Evolutionary conservation across 2,329 filamentous ascomycete genomes (phyloP), one percentile per base, ranked within the genome.

Genomic region (Fonsecaea multimorphosa): DNA sequence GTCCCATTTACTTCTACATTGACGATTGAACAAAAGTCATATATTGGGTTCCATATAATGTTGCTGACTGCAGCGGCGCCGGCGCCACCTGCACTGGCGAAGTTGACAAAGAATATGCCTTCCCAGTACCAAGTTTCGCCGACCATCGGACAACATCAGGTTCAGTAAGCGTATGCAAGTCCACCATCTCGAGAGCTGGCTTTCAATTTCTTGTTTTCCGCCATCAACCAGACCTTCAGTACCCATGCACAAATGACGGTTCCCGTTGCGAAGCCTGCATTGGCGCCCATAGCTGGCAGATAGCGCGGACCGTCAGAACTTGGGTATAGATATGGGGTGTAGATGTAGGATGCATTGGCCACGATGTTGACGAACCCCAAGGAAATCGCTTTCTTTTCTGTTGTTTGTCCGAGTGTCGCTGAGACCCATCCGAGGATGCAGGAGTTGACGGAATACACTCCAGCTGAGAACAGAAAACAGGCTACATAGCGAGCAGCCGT

Each of bases 331-430:
- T 89, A 90, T 63, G 81, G 84, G 0, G 87, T 87, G 73, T 90
- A 92, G 70, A 93, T 92, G 54, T 84, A 87, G 40, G 86, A 86
- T 6, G 83, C 81, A 74, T 93, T 92, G n/a, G 84, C 86, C 6
- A 91, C 81, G 1, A 88, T 87, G 54, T 82, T 81, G 16, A 80
- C 79, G 51, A 81, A 77, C 0, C 77, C 76, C 19, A 80, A 71
- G 5, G 75, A 73, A 6, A 79, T 78, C 14, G 79, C 78, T 58
- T 79, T 79, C 71, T 82, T 82, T 68, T 81, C 79, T 1, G 3
- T 76, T 75, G 19, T 80, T 71, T 7, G 78, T 77, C 90, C 90
- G 56, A 94, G 82, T 0, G 88, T 89, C 1, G 76, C 75, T 0
- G 77, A 77, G 0, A 78, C 77, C 79, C 79, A 82, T 14, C 77